phyloP scores from a whole-genome alignment of 140 eudicot species.

The Flaveria floridana region DNA sequence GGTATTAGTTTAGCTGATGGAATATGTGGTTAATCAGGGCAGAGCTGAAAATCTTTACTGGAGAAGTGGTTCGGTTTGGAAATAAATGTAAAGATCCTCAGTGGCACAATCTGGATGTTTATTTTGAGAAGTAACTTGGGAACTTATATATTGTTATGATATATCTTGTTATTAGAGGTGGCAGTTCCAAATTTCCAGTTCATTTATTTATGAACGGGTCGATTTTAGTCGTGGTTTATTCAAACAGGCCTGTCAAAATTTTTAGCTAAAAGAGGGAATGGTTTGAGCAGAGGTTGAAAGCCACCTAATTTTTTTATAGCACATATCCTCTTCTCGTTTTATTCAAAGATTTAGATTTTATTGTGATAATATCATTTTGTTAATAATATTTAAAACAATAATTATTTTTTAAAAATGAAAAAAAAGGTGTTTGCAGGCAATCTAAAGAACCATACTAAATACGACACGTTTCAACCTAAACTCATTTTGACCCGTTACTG shows the following conservation, averaged over 20 bases:
- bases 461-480: background rate
- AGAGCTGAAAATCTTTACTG: slow-evolving; percentile 59
- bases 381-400: background rate
- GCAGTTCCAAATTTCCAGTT: background rate
- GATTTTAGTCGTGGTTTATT: background rate
- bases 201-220: background rate
- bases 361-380: background rate
- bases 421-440: background rate
- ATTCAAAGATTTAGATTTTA: background rate
- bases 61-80: slow-evolving; percentile 85
- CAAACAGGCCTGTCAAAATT: background rate
- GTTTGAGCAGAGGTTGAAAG: too few relatives aligned
- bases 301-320: background rate
- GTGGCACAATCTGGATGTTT: slow-evolving; percentile 93
- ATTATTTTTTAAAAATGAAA: background rate
- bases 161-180: slow-evolving; percentile 27
- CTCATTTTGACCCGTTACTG: background rate
- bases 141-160: background rate
- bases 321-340: background rate
- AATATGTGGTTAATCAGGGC: slow-evolving; percentile 44
- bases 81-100: slow-evolving; percentile 94
- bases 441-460: background rate
- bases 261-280: too few relatives aligned
- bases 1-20: background rate
- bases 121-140: slow-evolving; percentile 68